Conservation (phyloP, 2,329 filamentous ascomycete genomes). For the Arthrobotrys megalospora region DNA sequence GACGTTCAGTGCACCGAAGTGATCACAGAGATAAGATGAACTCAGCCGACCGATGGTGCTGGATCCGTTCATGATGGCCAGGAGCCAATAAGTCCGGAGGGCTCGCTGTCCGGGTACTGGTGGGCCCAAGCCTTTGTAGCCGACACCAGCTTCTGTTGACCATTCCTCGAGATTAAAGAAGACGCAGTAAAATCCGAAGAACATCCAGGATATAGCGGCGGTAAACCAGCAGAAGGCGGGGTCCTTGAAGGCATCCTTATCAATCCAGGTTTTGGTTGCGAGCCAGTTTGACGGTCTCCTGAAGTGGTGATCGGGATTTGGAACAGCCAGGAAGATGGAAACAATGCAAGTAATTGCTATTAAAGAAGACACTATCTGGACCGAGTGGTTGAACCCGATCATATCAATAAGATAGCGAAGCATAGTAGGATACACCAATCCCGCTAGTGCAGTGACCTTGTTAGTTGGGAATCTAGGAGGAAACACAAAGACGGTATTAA, state of each 20-base stretch:
- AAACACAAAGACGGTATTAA: slow-evolving; percentile 1
- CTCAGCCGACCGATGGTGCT: slow-evolving; percentile 58
- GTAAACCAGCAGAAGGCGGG: slow-evolving; percentile 57
- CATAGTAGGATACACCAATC: slow-evolving; percentile 57
- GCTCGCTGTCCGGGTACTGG: slow-evolving; percentile 37
- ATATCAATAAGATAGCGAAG: slow-evolving; percentile 48
- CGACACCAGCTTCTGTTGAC: slow-evolving; percentile 40
- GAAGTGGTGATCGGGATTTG: slow-evolving; percentile 53
- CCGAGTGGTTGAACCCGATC: slow-evolving; percentile 47
- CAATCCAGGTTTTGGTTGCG: slow-evolving; percentile 44
- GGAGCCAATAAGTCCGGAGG: slow-evolving; percentile 47
- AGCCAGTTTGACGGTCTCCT: slow-evolving; percentile 40
- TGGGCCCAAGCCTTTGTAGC: slow-evolving; percentile 34
- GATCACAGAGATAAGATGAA: slow-evolving; percentile 55
- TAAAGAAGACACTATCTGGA: slow-evolving; percentile 34
- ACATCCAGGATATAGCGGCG: slow-evolving; percentile 51
- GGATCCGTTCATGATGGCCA: slow-evolving; percentile 56
- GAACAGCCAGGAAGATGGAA: slow-evolving; percentile 48
- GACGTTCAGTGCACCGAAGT: slow-evolving; percentile 56
- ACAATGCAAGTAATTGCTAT: slow-evolving; percentile 48
- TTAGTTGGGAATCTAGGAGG: slow-evolving; percentile 6
- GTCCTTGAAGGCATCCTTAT: slow-evolving; percentile 44
- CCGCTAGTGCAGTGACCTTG: slow-evolving; percentile 28
- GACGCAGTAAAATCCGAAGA: slow-evolving; percentile 58
- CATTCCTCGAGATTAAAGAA: slow-evolving; percentile 59